These are phyloP conservation scores for Kalmanozyma brasiliensis DNA, from an alignment of 1,284 basidiomycete species.

Conservation along the genomic window DNA sequence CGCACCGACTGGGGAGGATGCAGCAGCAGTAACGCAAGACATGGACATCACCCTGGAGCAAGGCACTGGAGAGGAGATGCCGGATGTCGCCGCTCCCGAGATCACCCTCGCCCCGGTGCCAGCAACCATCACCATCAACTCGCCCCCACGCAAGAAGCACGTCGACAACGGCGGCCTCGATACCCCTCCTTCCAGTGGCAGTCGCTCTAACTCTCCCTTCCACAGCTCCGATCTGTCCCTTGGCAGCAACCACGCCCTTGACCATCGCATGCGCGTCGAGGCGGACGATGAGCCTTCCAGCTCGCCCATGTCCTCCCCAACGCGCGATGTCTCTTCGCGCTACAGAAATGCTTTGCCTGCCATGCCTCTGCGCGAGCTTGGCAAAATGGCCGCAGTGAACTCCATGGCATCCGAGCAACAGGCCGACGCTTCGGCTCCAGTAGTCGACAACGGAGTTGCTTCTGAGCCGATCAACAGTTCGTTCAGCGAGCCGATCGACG, in stretches of 20 bases:
- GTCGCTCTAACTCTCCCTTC: conserved; percentile 44
- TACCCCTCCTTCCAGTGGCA: conserved; percentile 49
- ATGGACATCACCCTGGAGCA: background rate
- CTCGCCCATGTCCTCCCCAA: conserved; percentile 50
- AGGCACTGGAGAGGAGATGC: background rate
- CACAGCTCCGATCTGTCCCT: conserved; percentile 19
- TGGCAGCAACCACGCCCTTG: conserved; percentile 10
- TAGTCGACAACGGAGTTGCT: background rate
- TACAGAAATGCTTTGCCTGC: conserved; percentile 10
- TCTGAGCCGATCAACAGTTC: conserved; percentile 1
- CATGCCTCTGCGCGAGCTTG: conserved; percentile 16
- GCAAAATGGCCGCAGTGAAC: background rate
- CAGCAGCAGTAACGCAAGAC: background rate
- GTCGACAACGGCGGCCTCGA: conserved; percentile 39
- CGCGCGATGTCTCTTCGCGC: conserved; percentile 38
- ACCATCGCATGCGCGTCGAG: conserved; percentile 14
- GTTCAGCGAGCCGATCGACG: conserved; percentile 1
- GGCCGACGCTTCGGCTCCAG: no score
- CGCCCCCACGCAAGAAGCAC: conserved; percentile 43
- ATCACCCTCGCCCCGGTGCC: conserved; percentile 5
- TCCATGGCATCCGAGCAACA: background rate
- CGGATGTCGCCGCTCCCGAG: conserved; percentile 1
- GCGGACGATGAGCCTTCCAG: conserved; percentile 43
- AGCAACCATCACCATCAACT: conserved; percentile 22
- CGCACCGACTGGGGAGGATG: background rate